Base-by-base conservation (phyloP, 306 rosid genomes). In the Acmispon strigosus region DNA sequence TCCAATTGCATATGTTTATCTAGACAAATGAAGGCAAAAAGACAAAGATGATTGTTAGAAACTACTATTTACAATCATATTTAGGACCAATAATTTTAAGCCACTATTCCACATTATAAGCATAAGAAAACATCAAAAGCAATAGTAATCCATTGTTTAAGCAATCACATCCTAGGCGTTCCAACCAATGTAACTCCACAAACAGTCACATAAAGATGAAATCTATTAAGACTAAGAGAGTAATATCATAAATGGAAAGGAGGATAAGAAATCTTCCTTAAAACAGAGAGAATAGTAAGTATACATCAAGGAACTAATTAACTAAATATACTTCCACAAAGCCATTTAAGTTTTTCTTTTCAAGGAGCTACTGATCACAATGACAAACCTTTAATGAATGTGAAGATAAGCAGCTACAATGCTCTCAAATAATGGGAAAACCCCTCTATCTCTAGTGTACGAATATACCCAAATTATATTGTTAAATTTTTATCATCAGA, bases 1-100 rank as follows among this genome's bases (percentile, higher is more conserved):
- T 79, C 87, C 80, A 84, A 66, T 70, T 81, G 78, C 84, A 83
- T 72, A 70, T 78, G 88, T 67, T 76, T 51, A 83, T 80, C 92
- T 86, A 66, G 15, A 75, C 74, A 75, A 63, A 43, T 17, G 13
- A 55, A 57, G 29, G 56, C 4, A 47, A 51, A 75, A 69, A 50
- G 24, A 56, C 13, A 53, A 48, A 62, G 62, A 52, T 42, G 57
- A 81, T 32, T 50, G n/a, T 74, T 39, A 60, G 70, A 78, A 83
- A 67, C 67, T 27, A 66, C 37, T 51, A 13, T 14, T 67, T 15
- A 27, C 13, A 50, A 70, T 59, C 16, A 51, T 34, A 39, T 67
- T 36, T 15, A 10, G 7, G 24, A 70, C 42, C 8, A 17, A 63
- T 34, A 3, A 34, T 73, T 17, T 59, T 20, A 66, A 58, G 13